These are phyloP conservation scores for Aspergillus neotritici DNA, from an alignment of 2,329 filamentous ascomycete species.

Conservation along the genomic window DNA sequence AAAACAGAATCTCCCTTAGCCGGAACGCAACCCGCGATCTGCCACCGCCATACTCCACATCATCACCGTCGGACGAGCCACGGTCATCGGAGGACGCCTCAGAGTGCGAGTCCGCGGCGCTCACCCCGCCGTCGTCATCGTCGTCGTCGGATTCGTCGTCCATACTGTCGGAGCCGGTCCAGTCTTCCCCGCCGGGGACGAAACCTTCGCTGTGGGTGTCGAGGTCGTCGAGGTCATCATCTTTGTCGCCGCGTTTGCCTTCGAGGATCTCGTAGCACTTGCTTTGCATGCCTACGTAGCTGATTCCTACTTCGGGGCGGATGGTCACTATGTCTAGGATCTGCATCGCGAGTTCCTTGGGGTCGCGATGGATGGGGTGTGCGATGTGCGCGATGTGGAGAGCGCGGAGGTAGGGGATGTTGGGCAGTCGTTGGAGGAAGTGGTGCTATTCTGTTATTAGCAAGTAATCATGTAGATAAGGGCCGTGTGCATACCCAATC, in stretches of 20 bases:
- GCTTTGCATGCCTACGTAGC: conserved; percentile 67
- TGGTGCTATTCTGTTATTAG: conserved; percentile 55
- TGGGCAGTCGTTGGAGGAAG: conserved; percentile 69
- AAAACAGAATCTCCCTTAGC: conserved; percentile 74
- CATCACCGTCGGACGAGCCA: conserved; percentile 38
- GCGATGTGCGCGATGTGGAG: conserved; percentile 65
- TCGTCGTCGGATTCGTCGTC: conserved; percentile 44
- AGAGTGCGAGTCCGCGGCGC: conserved; percentile 18
- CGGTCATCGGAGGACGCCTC: conserved; percentile 22
- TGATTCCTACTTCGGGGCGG: conserved; percentile 68
- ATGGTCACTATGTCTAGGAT: conserved; percentile 73
- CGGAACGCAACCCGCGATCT: conserved; percentile 47
- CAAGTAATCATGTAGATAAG: conserved; percentile 3
- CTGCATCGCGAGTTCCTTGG: conserved; percentile 67
- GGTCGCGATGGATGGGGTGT: conserved; percentile 57
- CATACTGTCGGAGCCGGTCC: conserved; percentile 38
- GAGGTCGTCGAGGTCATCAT: conserved; percentile 34
- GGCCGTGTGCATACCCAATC: conserved; percentile 61
- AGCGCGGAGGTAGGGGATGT: conserved; percentile 63
- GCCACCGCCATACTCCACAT: conserved; percentile 36
- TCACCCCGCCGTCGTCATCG: conserved; percentile 23
- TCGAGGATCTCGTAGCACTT: conserved; percentile 83
- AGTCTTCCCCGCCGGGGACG: conserved; percentile 42
- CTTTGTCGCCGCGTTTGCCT: conserved; percentile 37
- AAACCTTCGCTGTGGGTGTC: conserved; percentile 45